Percentiles rank a stretch among this genome's conserved stretches.
Evolutionary conservation across 2,329 filamentous ascomycete species (phyloP).

Genomic region (Gremmenia infestans): DNA sequence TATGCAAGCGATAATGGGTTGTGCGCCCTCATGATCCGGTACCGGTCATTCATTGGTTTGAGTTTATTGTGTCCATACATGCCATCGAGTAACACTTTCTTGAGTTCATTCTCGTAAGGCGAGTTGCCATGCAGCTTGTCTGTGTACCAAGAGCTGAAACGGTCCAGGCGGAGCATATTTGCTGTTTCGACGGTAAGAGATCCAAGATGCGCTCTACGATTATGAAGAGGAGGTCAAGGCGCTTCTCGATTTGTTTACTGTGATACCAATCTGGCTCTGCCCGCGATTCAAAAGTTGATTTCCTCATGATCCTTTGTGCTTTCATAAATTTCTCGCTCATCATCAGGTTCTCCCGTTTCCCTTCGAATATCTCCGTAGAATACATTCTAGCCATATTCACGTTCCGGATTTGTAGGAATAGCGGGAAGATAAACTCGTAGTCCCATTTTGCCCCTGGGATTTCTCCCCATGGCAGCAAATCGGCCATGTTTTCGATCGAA

Average conservation of each 20-base stretch:
- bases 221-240: constrained; percentile 12
- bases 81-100: constrained; percentile 11
- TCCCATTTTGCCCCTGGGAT: constrained; percentile 5
- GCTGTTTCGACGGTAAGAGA: constrained; percentile 15
- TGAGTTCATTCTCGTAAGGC: constrained; percentile 16
- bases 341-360: constrained; percentile 10
- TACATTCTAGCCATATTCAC: constrained; percentile 12
- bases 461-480: constrained; percentile 8
- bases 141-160: constrained; percentile 19
- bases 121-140: constrained; percentile 19
- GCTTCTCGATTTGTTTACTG: constrained; percentile 8
- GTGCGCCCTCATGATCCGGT: constrained; percentile 13
- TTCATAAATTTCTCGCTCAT: constrained; percentile 11
- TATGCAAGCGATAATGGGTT: constrained; percentile 17
- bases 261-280: constrained; percentile 9
- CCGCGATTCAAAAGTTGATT: constrained; percentile 12
- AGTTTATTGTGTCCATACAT: constrained; percentile 10
- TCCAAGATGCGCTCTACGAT: constrained; percentile 15
- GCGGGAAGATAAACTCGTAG: constrained; percentile 10
- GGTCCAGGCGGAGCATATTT: constrained; percentile 17
- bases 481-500: constrained; percentile 5
- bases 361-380: constrained; percentile 11
- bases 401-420: constrained; percentile 12
- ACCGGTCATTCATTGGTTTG: constrained; percentile 9
- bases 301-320: constrained; percentile 11